Conservation (phyloP, 2,329 filamentous ascomycete species). For the Sclerotinia trifoliorum region DNA sequence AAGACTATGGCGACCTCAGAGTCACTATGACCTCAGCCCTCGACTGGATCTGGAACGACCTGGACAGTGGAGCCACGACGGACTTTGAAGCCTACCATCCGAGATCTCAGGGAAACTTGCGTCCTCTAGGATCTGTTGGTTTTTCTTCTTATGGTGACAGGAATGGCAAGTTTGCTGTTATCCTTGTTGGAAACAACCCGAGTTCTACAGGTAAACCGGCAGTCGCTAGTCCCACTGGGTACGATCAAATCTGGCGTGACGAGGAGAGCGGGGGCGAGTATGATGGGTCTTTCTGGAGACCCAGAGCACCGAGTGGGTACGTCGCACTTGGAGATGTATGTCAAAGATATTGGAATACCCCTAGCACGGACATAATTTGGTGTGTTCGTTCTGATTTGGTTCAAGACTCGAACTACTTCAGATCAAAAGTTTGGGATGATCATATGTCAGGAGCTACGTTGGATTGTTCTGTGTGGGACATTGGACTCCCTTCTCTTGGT, state of each 20-base stretch:
- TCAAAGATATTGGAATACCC: background rate
- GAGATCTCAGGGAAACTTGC: background rate
- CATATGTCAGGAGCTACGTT: background rate
- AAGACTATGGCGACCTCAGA: conserved; percentile 7
- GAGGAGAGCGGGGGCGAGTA: background rate
- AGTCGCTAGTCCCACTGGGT: conserved; percentile 3
- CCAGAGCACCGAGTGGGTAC: background rate
- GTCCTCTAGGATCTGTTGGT: background rate
- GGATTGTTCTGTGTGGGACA: background rate
- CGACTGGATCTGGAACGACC: background rate
- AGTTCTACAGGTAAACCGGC: background rate
- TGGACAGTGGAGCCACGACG: background rate
- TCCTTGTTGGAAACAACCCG: background rate
- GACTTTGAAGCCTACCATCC: background rate
- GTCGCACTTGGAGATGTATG: conserved; percentile 8
- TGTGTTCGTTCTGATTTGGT: conserved; percentile 2
- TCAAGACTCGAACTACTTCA: background rate
- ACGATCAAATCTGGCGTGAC: background rate
- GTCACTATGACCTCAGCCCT: conserved; percentile 8
- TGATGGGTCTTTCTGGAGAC: background rate
- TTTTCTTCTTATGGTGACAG: background rate
- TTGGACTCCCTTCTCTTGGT: background rate
- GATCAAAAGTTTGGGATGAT: background rate
- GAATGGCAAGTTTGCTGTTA: background rate
- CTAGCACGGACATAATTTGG: background rate